These are phyloP conservation scores for Phytopythium aichiense DNA, from an alignment of 352 stramenopile species.

Conservation along the genomic window DNA sequence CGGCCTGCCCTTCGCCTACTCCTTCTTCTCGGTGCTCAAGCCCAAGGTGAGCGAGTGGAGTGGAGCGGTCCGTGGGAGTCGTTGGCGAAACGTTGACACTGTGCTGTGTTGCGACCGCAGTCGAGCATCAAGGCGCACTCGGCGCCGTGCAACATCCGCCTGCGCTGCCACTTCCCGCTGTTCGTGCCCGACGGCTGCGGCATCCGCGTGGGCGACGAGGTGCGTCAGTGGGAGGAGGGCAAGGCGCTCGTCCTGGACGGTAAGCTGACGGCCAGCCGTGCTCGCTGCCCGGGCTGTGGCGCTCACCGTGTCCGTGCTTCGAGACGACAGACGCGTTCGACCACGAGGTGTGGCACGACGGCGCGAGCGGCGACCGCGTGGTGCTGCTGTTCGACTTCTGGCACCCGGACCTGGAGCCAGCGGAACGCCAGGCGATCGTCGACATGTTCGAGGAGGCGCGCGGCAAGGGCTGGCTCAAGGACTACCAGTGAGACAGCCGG, in stretches of 20 bases:
- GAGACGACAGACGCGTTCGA: constrained; percentile 59
- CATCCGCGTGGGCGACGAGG: constrained; percentile 90
- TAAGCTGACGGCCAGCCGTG: constrained; percentile 10
- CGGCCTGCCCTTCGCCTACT: constrained; percentile 92
- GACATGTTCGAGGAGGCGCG: constrained; percentile 73
- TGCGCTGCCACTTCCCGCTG: constrained; percentile 94
- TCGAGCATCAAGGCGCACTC: constrained; percentile 91
- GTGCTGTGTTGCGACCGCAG: constrained; percentile 15
- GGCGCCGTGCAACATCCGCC: constrained; percentile 93
- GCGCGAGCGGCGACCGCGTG: constrained; percentile 61
- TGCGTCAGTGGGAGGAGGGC: constrained; percentile 71
- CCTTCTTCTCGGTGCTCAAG: constrained; percentile 95
- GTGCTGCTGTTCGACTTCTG: constrained; percentile 86
- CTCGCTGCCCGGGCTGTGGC: background rate
- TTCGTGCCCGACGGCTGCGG: constrained; percentile 86
- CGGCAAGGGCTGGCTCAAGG: constrained; percentile 75
- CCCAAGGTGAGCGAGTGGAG: constrained; percentile 38
- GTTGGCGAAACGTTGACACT: background rate
- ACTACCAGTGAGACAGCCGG: constrained; percentile 24
- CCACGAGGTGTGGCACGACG: constrained; percentile 78
- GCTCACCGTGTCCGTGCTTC: background rate
- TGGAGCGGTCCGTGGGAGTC: background rate
- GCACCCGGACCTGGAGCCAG: constrained; percentile 61
- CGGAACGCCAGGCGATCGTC: constrained; percentile 49
- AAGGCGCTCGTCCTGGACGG: constrained; percentile 81